Percentiles rank a stretch among this genome's conserved stretches.
phyloP scores from a whole-genome alignment of 2,329 filamentous ascomycete species.

The Exserohilum rostratum region DNA sequence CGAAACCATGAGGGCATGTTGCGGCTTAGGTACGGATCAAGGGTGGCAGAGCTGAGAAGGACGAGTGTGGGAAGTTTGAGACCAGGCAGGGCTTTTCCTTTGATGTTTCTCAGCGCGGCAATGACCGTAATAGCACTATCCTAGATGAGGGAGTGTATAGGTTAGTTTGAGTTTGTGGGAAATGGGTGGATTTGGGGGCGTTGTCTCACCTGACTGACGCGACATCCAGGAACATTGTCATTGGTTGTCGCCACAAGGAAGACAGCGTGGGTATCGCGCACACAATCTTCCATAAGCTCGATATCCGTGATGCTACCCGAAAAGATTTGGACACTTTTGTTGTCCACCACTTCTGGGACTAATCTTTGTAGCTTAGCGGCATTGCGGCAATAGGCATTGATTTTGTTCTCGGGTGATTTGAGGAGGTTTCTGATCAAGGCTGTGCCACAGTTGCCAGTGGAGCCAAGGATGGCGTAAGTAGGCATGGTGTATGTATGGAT shows the following conservation, averaged over 20 bases:
- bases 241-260: slow-evolving; percentile 51
- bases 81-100: background rate
- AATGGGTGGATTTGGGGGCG: background rate
- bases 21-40: slow-evolving; percentile 37
- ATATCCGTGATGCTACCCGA: slow-evolving; percentile 53
- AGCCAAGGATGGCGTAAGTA: slow-evolving; percentile 17
- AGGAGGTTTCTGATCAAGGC: slow-evolving; percentile 15
- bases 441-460: slow-evolving; percentile 17
- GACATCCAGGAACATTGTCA: slow-evolving; percentile 53
- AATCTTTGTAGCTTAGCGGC: slow-evolving; percentile 8
- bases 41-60: slow-evolving; percentile 52
- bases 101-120: slow-evolving; percentile 35
- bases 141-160: background rate
- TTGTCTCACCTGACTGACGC: slow-evolving; percentile 35
- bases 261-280: slow-evolving; percentile 45
- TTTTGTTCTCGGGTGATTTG: background rate
- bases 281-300: slow-evolving; percentile 46
- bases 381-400: slow-evolving; percentile 21
- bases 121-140: slow-evolving; percentile 44
- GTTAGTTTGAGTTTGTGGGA: background rate
- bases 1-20: slow-evolving; percentile 40
- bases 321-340: slow-evolving; percentile 45
- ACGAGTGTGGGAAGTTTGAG: slow-evolving; percentile 34
- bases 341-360: background rate
- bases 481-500: slow-evolving; percentile 1